Evolutionary conservation across 2,329 filamentous ascomycete genomes (phyloP), one percentile per base, ranked within the genome.

Genomic region (Aspergillus chevalieri): DNA sequence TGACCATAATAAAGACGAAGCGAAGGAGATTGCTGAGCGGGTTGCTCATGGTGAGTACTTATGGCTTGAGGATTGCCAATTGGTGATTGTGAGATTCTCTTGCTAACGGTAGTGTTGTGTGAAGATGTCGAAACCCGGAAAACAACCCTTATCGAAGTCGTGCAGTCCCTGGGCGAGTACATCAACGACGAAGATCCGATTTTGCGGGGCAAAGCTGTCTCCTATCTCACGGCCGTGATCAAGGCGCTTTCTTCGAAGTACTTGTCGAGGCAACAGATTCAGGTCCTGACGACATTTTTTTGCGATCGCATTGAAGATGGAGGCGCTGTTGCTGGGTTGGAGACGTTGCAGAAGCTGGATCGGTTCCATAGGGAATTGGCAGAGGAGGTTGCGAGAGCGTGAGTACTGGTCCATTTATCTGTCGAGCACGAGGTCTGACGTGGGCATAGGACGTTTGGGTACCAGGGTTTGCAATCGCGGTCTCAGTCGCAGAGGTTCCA

Each of bases 401-500:
- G 64, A 65, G 74, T 74, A 44, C 19, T 22, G 38, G 8, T 3
- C 2, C 10, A 12, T 10, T 19, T 19, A 22, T 19, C 10, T 22
- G 38, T 12, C 10, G 38, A 19, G 17, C 9, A 8, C 3, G 17
- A 19, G 17, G 8, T 12, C 38, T 41, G 17, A 41, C 19, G 8
- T 41, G 15, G 19, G 10, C 12, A 22, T 47, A 78, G 76, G 6
- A 62, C 79, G 15, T 74, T 78, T 49, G 71, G 70, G 44, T 69
- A 78, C 53, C 75, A 79, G 26, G 77, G 81, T 58, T 74, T 85
- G 6, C 74, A 84, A 52, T 74, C 77, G 44, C 79, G 82, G 46
- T 81, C 81, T 55, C 83, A 83, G 61, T 75, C 79, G n/a, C 81
- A 84, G 54, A 76, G 83, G 52, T 84, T 83, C 61, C 74, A 81